A percentile compares a stretch with the other conserved stretches of the same genome.
Conservation (phyloP, 2,329 filamentous ascomycete genomes). For the Curvularia sp. region DNA sequence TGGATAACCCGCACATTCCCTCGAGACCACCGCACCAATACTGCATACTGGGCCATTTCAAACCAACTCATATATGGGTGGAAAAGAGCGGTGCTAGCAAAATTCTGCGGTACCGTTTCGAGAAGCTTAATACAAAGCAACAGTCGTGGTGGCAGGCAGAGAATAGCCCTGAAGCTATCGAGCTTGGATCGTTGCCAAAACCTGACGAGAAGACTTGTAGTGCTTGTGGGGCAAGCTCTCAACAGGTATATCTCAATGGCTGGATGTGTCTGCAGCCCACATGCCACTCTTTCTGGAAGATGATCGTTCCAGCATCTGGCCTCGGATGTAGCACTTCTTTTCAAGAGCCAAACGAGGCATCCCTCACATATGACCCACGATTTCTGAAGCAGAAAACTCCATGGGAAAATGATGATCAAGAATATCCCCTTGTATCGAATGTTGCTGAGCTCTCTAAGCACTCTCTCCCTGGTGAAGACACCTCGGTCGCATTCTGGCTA, state of each 20-base stretch:
- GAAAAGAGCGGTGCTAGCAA: slow-evolving; percentile 59
- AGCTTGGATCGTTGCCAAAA: slow-evolving; percentile 38
- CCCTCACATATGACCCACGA: slow-evolving; percentile 60
- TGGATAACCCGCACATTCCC: slow-evolving; percentile 57
- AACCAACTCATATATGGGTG: slow-evolving; percentile 71
- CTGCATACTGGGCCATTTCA: slow-evolving; percentile 72
- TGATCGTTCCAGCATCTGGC: slow-evolving; percentile 25
- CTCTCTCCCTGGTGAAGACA: slow-evolving; percentile 54
- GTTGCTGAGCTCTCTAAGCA: slow-evolving; percentile 41
- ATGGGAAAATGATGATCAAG: slow-evolving; percentile 51
- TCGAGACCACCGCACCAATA: slow-evolving; percentile 64
- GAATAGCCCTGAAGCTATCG: slow-evolving; percentile 34
- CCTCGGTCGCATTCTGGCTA: slow-evolving; percentile 61
- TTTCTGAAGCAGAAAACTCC: slow-evolving; percentile 64
- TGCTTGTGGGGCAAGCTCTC: slow-evolving; percentile 41
- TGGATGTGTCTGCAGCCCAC: slow-evolving; percentile 65
- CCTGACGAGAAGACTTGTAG: slow-evolving; percentile 49
- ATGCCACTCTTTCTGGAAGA: slow-evolving; percentile 65
- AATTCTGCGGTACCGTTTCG: slow-evolving; percentile 68
- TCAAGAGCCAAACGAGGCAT: slow-evolving; percentile 39
- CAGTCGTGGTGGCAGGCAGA: slow-evolving; percentile 67
- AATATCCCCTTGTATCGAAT: slow-evolving; percentile 45
- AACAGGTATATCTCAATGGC: slow-evolving; percentile 54
- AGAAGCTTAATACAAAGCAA: slow-evolving; percentile 63
- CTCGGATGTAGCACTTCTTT: slow-evolving; percentile 26